Conservation (phyloP, 805 yeast genomes). For the Myxozyma vanderwaltii region DNA sequence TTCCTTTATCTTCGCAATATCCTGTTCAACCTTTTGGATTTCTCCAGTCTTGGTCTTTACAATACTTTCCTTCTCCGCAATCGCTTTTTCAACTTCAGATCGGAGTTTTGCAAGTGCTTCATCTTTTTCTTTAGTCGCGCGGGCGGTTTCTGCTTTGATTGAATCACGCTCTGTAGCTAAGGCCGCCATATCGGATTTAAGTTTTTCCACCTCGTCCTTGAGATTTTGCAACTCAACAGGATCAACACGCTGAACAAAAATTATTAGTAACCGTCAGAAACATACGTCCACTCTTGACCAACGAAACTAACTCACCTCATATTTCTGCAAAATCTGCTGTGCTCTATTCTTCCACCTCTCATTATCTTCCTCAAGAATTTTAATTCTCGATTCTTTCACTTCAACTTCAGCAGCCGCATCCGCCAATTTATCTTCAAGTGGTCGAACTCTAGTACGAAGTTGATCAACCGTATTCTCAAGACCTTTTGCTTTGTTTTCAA, state of each 20-base stretch:
- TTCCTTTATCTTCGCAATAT: slow-evolving; percentile 13
- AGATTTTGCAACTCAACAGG: slow-evolving; percentile 50
- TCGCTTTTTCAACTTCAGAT: slow-evolving; percentile 2
- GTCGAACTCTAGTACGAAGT: slow-evolving; percentile 46
- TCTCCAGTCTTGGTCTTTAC: slow-evolving; percentile 17
- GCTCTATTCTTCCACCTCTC: slow-evolving; percentile 61
- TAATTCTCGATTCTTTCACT: slow-evolving; percentile 54
- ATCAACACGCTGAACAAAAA: slow-evolving; percentile 44
- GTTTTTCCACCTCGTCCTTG: slow-evolving; percentile 40
- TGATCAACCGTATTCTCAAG: slow-evolving; percentile 48
- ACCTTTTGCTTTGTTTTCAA: slow-evolving; percentile 41
- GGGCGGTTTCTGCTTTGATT: slow-evolving; percentile 34
- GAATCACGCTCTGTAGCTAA: slow-evolving; percentile 26
- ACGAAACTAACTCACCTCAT: slow-evolving; percentile 39
- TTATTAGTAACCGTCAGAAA: not conserved
- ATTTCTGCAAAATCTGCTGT: slow-evolving; percentile 50
- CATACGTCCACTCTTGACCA: not conserved
- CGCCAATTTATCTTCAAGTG: slow-evolving; percentile 48
- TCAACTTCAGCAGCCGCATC: slow-evolving; percentile 48
- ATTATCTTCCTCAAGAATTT: slow-evolving; percentile 54
- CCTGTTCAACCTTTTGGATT: slow-evolving; percentile 18
- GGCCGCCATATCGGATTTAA: slow-evolving; percentile 16
- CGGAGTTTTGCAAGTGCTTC: slow-evolving; percentile 13
- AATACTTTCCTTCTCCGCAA: slow-evolving; percentile 1
- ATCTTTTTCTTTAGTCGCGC: slow-evolving; percentile 26